phyloP scores from a whole-genome alignment of 495 filamentous ascomycete species.

The Apiosordaria backusii region DNA sequence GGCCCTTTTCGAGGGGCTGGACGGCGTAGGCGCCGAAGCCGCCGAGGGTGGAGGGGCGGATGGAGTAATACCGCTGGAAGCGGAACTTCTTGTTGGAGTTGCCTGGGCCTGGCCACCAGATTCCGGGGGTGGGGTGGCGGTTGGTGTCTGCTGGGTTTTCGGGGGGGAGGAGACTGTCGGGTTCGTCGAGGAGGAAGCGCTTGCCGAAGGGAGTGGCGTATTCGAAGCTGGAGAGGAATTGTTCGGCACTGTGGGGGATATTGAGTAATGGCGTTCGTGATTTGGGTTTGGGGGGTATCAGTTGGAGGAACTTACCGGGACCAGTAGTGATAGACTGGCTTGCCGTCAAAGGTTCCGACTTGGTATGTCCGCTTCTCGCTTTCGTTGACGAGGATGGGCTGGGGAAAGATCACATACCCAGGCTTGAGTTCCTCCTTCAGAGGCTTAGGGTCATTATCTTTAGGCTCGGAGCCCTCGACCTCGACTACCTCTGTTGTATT shows the following conservation, averaged over 20 bases:
- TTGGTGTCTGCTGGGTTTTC: not conserved
- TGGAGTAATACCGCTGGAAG: not conserved
- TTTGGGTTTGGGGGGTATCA: no score
- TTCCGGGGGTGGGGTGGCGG: not conserved
- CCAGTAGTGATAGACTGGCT: not conserved
- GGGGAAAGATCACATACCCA: not conserved
- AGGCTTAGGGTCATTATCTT: no score
- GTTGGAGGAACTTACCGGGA: no score
- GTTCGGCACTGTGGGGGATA: not conserved
- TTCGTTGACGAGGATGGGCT: not conserved
- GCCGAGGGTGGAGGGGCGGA: not conserved
- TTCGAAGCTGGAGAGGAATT: not conserved
- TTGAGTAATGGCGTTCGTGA: no score
- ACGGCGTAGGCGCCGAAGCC: not conserved
- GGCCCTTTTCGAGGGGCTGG: not conserved
- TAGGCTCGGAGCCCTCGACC: no score
- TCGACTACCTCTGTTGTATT: no score
- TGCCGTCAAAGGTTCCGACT: not conserved
- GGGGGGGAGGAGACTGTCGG: not conserved
- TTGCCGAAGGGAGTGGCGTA: not conserved
- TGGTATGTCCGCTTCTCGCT: not conserved
- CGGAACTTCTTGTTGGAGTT: not conserved
- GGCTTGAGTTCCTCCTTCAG: no score
- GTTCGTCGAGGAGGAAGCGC: not conserved
- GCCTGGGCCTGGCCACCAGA: not conserved